These are phyloP conservation scores for Suhomyces tanzawaensis DNA, from an alignment of 805 yeast species.

Conservation along the genomic window DNA sequence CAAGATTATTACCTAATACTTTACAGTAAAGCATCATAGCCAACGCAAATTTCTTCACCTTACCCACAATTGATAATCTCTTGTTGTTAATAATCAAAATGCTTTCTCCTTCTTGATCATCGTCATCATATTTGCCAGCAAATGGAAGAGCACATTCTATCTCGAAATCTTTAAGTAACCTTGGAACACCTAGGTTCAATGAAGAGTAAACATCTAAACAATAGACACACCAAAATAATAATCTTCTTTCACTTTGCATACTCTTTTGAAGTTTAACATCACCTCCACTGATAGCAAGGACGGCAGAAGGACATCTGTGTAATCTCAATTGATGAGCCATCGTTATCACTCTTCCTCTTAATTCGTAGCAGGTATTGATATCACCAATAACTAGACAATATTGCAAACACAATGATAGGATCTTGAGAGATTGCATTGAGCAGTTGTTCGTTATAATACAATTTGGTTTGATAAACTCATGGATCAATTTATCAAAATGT, in stretches of 20 bases:
- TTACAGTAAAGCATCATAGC: constrained; percentile 67
- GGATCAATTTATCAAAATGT: constrained; percentile 59
- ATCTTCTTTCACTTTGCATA: constrained; percentile 80
- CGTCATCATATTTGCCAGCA: constrained; percentile 41
- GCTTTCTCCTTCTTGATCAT: constrained; percentile 47
- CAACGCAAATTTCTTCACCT: constrained; percentile 61
- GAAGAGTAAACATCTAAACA: constrained; percentile 73
- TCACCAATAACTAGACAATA: constrained; percentile 75
- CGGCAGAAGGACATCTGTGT: constrained; percentile 85
- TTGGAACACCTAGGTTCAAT: constrained; percentile 77
- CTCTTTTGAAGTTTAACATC: constrained; percentile 48
- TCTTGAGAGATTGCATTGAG: constrained; percentile 67
- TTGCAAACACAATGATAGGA: constrained; percentile 63
- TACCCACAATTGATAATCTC: constrained; percentile 63
- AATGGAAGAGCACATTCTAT: constrained; percentile 86
- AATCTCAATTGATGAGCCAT: constrained; percentile 85
- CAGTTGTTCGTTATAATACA: constrained; percentile 56
- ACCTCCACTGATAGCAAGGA: constrained; percentile 55
- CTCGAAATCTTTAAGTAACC: constrained; percentile 74
- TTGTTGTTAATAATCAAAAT: constrained; percentile 59
- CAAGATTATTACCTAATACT: constrained; percentile 70
- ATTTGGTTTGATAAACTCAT: constrained; percentile 58
- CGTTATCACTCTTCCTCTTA: constrained; percentile 71
- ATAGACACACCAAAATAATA: constrained; percentile 82
- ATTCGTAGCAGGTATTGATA: constrained; percentile 67